Evolutionary conservation across 2,329 filamentous ascomycete species (phyloP).

Genomic region (Penicillium sp.): DNA sequence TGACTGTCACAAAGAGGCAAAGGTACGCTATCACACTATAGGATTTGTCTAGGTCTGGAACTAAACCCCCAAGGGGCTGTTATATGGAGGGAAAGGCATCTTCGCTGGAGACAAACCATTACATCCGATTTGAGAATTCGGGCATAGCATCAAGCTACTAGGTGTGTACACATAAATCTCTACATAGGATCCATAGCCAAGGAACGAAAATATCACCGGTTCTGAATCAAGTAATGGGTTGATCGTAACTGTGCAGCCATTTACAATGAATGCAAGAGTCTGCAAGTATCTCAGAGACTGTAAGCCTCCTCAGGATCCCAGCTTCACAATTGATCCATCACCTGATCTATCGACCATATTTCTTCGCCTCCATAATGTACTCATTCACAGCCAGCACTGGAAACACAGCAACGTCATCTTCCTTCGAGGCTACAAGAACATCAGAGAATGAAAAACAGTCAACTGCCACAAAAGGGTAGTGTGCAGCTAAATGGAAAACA

Average conservation of each 20-base stretch:
- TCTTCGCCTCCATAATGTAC: background rate
- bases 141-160: background rate
- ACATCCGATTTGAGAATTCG: background rate
- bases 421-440: background rate
- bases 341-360: background rate
- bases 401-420: slow-evolving; percentile 5
- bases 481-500: slow-evolving; percentile 21
- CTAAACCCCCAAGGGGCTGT: too few relatives aligned
- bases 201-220: background rate
- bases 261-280: background rate
- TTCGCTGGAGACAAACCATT: too few relatives aligned
- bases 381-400: slow-evolving; percentile 3
- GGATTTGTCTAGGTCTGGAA: too few relatives aligned
- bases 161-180: background rate
- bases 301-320: background rate
- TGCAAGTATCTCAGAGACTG: background rate
- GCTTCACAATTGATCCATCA: background rate
- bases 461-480: slow-evolving; percentile 10
- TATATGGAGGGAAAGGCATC: too few relatives aligned
- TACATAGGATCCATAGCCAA: background rate
- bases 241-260: background rate
- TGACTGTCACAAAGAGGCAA: too few relatives aligned
- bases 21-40: too few relatives aligned
- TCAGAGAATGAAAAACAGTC: slow-evolving; percentile 6
- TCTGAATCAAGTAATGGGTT: background rate